Evolutionary conservation across 805 yeast genomes (phyloP).

Genomic region (Hanseniaspora vineae): DNA sequence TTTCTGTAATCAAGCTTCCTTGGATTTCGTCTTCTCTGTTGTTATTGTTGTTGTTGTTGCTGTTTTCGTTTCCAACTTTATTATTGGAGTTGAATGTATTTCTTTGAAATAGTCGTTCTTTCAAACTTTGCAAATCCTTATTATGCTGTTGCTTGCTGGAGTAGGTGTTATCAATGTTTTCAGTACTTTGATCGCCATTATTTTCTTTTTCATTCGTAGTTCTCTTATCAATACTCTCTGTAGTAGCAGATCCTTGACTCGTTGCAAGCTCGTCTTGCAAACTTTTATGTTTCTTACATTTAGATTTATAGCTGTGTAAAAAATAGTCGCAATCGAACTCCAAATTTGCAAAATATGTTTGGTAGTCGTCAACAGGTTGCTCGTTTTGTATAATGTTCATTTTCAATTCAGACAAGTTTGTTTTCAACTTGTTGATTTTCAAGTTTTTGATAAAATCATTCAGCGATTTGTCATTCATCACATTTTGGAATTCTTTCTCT

Average conservation of each 20-base stretch:
- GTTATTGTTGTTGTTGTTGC: constrained; percentile 1
- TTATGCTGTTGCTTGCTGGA: neutral
- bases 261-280: neutral
- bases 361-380: constrained; percentile 1
- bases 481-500: neutral
- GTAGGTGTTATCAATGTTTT: too few species aligned
- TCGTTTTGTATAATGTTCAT: neutral
- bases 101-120: constrained; percentile 1
- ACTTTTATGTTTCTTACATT: neutral
- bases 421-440: neutral
- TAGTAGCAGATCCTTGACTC: neutral
- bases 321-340: neutral
- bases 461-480: neutral
- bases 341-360: neutral
- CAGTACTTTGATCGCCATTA: neutral
- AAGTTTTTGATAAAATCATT: neutral
- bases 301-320: neutral
- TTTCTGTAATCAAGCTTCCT: constrained; percentile 25
- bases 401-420: neutral
- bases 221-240: neutral
- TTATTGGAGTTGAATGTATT: neutral
- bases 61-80: neutral
- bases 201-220: neutral
- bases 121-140: neutral
- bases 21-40: constrained; percentile 13